Base-by-base conservation (phyloP, 2,329 filamentous ascomycete genomes). In the Pezicula neosporulosa region DNA sequence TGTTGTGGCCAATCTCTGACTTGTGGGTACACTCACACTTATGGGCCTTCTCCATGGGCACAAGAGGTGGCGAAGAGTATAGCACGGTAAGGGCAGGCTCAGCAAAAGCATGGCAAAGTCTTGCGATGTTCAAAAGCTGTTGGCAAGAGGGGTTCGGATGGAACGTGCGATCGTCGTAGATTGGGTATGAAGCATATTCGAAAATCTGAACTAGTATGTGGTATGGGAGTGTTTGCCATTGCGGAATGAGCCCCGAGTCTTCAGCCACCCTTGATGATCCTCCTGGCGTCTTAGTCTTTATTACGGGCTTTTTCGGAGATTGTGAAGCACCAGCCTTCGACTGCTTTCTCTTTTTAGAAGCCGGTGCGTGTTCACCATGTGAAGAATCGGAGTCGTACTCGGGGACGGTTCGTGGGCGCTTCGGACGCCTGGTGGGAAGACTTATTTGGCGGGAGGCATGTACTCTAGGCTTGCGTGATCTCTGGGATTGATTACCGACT, bases 1-100 rank as follows among this genome's bases (percentile, higher is more conserved):
- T 21, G 8, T 15, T 9, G 8, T 39, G 37, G 9, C 7, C 37
- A 21, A 16, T 13, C 12, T 16, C 9, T 16, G 15, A 39, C 6
- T 30, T 16, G 19, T 15, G 12, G n/a, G 21, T 6, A 44, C 3
- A 44, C 42, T n/a, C 27, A 44, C 42, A 48, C 52, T 71, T 67
- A 55, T 75, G 74, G 12, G 72, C 72, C 55, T 78, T 76, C 33
- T 70, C 67, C 35, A 74, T 68, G 1, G 77, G 75, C 52, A 79
- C 75, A 42, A 94, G 72, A 1, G 84, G 83, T 8, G 89, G 89
- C 5, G 76, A 81, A 44, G 78, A 75, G 65, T 94, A 94, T 5
- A 95, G 74, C 1, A 82, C 85, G 5, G 83, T 83, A 47, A 94
- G 69, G 2, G 88, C 88, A 5, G 90, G 86, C 60, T 91, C 89